These are phyloP conservation scores for Evansstolkia leycettana DNA, from an alignment of 495 filamentous ascomycete species.

Conservation along the genomic window DNA sequence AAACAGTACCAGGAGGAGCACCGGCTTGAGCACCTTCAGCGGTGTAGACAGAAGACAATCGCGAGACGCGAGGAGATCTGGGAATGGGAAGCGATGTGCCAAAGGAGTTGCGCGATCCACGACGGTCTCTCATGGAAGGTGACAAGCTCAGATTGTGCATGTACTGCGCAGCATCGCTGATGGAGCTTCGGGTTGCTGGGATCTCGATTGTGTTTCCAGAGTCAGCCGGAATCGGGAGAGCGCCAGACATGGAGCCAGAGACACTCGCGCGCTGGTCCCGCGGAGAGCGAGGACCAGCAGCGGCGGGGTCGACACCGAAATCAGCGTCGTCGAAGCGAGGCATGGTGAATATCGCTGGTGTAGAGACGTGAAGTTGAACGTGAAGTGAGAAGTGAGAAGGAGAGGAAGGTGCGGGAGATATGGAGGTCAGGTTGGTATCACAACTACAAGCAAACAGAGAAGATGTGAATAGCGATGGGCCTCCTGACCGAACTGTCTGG, in stretches of 20 bases:
- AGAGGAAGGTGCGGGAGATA: constrained; percentile 1
- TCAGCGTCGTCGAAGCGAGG: constrained; percentile 50
- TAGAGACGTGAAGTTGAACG: constrained; percentile 4
- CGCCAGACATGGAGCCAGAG: constrained; percentile 14
- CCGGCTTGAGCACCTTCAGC: constrained; percentile 21
- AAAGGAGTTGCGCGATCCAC: constrained; percentile 69
- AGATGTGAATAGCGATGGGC: too few species aligned
- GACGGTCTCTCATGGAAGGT: constrained; percentile 53
- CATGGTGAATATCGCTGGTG: constrained; percentile 50
- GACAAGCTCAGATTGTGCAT: constrained; percentile 63
- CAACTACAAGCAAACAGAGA: too few species aligned
- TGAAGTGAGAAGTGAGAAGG: constrained; percentile 6
- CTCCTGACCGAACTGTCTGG: too few species aligned
- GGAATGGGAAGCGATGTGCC: constrained; percentile 68
- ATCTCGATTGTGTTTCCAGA: constrained; percentile 52
- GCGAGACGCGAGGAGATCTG: constrained; percentile 54
- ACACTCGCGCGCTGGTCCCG: constrained; percentile 14
- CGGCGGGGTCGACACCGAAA: constrained; percentile 27
- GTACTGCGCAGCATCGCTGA: constrained; percentile 54
- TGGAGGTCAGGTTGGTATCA: not conserved
- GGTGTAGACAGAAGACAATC: constrained; percentile 43
- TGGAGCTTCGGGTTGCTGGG: constrained; percentile 54
- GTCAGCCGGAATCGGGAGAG: constrained; percentile 37
- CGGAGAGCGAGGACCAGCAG: constrained; percentile 23
- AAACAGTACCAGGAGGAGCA: constrained; percentile 24